phyloP scores from a whole-genome alignment of 257 asterid species.

The Solanum pinnatisectum region DNA sequence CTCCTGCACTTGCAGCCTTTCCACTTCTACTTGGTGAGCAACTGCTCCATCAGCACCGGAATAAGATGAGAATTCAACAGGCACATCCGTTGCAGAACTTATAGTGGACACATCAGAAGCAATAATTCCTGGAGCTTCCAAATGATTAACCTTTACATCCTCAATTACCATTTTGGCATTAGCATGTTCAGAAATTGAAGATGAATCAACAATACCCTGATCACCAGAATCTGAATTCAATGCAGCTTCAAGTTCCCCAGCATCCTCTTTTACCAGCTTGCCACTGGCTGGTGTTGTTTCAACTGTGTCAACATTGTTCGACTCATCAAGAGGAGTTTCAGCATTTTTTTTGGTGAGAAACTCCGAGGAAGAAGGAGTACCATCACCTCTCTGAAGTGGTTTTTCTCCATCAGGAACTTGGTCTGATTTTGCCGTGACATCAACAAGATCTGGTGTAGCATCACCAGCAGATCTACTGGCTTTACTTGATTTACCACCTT shows the following conservation, averaged over 20 bases:
- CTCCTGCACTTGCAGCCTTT: conserved; percentile 39
- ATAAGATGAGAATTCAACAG: conserved; percentile 24
- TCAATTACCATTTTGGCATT: conserved; percentile 20
- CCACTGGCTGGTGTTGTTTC: conserved; percentile 22
- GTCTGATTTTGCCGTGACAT: conserved; percentile 17
- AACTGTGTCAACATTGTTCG: conserved; percentile 16
- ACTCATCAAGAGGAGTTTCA: conserved; percentile 19
- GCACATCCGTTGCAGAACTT: conserved; percentile 20
- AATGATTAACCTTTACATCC: conserved; percentile 16
- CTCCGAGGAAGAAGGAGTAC: conserved; percentile 22
- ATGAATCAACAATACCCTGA: conserved; percentile 9
- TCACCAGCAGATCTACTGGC: conserved; percentile 53
- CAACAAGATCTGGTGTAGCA: conserved; percentile 18
- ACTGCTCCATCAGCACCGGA: not conserved
- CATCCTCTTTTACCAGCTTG: conserved; percentile 21
- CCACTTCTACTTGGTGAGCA: conserved; percentile 8
- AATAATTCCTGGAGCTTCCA: conserved; percentile 13
- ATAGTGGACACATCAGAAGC: conserved; percentile 19
- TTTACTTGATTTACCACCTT: conserved; percentile 60
- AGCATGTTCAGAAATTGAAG: conserved; percentile 20
- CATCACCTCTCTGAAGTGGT: conserved; percentile 22
- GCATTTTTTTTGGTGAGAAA: conserved; percentile 15
- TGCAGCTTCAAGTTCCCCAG: conserved; percentile 10
- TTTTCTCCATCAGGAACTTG: conserved; percentile 33
- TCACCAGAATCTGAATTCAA: conserved; percentile 13